Evolutionary conservation across 2,329 filamentous ascomycete genomes (phyloP), one percentile per base, ranked within the genome.

Genomic region (Emericellopsis cladophorae): DNA sequence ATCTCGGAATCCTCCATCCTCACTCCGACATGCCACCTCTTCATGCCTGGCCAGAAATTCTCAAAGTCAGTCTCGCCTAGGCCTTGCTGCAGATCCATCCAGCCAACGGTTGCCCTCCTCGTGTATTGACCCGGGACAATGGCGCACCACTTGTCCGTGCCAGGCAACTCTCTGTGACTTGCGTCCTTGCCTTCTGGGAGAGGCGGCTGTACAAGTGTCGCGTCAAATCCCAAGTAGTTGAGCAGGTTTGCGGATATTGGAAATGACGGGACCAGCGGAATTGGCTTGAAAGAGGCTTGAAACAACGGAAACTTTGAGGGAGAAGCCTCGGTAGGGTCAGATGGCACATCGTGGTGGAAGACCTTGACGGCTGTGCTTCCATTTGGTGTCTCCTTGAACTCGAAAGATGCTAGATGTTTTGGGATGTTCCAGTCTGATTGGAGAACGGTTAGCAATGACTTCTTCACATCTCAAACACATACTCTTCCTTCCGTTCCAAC

Each of bases 401-500:
- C 59, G 49, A 75, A 75, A 10, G 56, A 56, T 31, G 72, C 72
- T 12, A 74, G 61, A 42, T 74, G 69, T 47, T 75, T 75, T 11
- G 71, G 70, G 24, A 71, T 66, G 48, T 72, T 73, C 70, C 70
- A 75, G 45, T 73, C 67, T 70, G 12, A 14, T 18, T 7, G 23
- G 40, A 15, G 26, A 29, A 12, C 26, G 12, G 26, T 37, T 11
- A 33, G 21, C 5, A 23, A 33, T 8, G 10, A 4, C 21, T 12
- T 21, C 16, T 24, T 11, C 38, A 23, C 14, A 32, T 11, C 18
- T 5, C 9, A 23, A 26, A 22, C 12, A 53, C 60, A 50, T 48
- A 72, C 68, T 71, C 26, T 56, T 62, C 32, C 70, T 54, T 8
- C 71, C 72, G 43, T 75, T 74, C 54, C 66, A 74, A 46, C 66